Base-by-base conservation (phyloP, 306 rosid species). In the Dryas alaskensis region DNA sequence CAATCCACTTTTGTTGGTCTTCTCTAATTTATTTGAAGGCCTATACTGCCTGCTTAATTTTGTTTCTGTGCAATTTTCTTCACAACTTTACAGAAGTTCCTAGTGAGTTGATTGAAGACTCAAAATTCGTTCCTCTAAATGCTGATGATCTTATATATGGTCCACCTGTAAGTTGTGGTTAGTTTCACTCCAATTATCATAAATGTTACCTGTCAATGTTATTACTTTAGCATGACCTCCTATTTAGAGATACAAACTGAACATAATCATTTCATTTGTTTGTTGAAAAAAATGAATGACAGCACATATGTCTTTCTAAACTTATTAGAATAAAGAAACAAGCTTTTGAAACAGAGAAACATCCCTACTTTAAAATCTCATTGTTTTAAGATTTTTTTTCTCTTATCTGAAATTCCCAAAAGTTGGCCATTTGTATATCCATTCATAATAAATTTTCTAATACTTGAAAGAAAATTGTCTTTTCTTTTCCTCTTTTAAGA, bases 111-210 rank as follows among this genome's bases (percentile, higher is more conserved):
- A 42, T 77, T 66, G 92, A 91, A 81, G 98, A 94, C 22, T 89
- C 98, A 0, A 94, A 94, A 72, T 94, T 94, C 72, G 97, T 91
- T 75, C 98, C 96, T 71, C 72, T 94, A 75, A 88, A 85, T 75
- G 78, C 79, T 1, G 98, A 94, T 39, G 97, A 89, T 78, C 85
- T 89, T 27, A 80, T 44, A 13, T 94, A 79, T 82, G 98, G 98
- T 77, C 97, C 96, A 77, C 93, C 99, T 89, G 96, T 89, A 92
- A 94, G 99, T 94, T 83, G 86, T 83, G 96, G 92, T 91, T 87
- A 90, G 98, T 91, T 88, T 78, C 84, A 10, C 71, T 76, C 69
- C 53, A 44, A 31, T 76, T 73, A 12, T 74, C 14, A 66, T 47
- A 31, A 49, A 69, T 69, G 52, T 75, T 73, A 60, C 62, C 58